phyloP scores from a whole-genome alignment of 2,329 filamentous ascomycete species.

The Penicillium frequentans region DNA sequence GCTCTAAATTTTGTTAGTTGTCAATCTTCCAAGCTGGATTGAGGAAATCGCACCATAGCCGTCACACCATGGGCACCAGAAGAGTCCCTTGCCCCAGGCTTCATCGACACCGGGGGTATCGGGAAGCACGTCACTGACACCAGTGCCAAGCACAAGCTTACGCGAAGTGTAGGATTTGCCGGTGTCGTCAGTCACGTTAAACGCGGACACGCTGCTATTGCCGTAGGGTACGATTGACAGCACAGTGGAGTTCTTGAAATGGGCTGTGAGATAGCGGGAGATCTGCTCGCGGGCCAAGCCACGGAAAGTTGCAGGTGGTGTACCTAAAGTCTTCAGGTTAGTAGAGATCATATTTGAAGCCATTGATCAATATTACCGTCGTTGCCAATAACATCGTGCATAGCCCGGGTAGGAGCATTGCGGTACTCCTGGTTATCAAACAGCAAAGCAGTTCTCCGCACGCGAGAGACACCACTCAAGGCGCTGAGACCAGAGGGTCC shows the following conservation, averaged over 20 bases:
- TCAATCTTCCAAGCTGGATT: neutral
- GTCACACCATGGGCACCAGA: constrained; percentile 56
- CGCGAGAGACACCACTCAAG: constrained; percentile 59
- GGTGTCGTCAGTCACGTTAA: constrained; percentile 43
- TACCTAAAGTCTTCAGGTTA: neutral
- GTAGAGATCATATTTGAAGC: neutral
- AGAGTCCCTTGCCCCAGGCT: constrained; percentile 61
- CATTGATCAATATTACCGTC: constrained; percentile 48
- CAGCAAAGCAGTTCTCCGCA: constrained; percentile 55
- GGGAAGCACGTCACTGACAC: constrained; percentile 10
- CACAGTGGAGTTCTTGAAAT: constrained; percentile 53
- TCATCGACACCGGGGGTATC: constrained; percentile 30
- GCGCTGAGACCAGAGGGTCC: constrained; percentile 58
- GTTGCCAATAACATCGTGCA: constrained; percentile 63
- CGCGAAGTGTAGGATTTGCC: constrained; percentile 24
- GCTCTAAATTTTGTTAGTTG: neutral
- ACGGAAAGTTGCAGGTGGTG: constrained; percentile 53
- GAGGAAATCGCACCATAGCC: constrained; percentile 19
- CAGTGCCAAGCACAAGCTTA: constrained; percentile 11
- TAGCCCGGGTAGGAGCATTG: constrained; percentile 56
- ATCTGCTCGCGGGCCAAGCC: constrained; percentile 56
- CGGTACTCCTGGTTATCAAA: constrained; percentile 62
- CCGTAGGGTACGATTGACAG: constrained; percentile 16
- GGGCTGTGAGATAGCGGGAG: constrained; percentile 50
- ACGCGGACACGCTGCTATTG: constrained; percentile 44